These are phyloP conservation scores for Beauveria pseudobassiana DNA, from an alignment of 2,329 filamentous ascomycete genomes.

Conservation along the genomic window DNA sequence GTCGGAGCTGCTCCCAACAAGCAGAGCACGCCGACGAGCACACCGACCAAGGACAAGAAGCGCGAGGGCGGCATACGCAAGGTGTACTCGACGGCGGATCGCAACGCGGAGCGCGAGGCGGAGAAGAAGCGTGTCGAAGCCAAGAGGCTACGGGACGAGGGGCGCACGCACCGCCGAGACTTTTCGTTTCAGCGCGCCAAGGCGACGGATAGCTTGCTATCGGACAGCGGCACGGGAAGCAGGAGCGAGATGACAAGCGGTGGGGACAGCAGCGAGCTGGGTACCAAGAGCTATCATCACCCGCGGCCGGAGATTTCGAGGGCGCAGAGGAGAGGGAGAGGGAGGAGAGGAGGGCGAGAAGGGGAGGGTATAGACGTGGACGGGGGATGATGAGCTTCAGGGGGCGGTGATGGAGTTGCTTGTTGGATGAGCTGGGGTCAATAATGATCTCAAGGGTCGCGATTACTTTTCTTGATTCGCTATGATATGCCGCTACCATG, in stretches of 20 bases:
- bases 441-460: no score
- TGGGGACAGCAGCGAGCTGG: slow-evolving; percentile 36
- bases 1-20: slow-evolving; percentile 53
- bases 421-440: neutral
- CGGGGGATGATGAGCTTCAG: slow-evolving; percentile 21
- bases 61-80: slow-evolving; percentile 46
- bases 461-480: no score
- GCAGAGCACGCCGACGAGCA: slow-evolving; percentile 49
- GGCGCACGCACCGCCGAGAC: slow-evolving; percentile 38
- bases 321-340: slow-evolving; percentile 23
- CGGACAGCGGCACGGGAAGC: slow-evolving; percentile 24
- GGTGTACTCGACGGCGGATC: slow-evolving; percentile 54
- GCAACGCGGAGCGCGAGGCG: slow-evolving; percentile 41
- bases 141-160: slow-evolving; percentile 41
- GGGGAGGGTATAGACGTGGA: slow-evolving; percentile 28
- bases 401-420: neutral
- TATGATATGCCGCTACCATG: neutral
- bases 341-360: slow-evolving; percentile 28
- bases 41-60: slow-evolving; percentile 34
- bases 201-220: slow-evolving; percentile 24
- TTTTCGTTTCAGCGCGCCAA: slow-evolving; percentile 46
- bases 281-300: slow-evolving; percentile 52
- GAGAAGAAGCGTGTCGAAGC: slow-evolving; percentile 52
- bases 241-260: slow-evolving; percentile 30
- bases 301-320: slow-evolving; percentile 44